Conservation (phyloP, 345 rosid species). For the Cardamine resedifolia region DNA sequence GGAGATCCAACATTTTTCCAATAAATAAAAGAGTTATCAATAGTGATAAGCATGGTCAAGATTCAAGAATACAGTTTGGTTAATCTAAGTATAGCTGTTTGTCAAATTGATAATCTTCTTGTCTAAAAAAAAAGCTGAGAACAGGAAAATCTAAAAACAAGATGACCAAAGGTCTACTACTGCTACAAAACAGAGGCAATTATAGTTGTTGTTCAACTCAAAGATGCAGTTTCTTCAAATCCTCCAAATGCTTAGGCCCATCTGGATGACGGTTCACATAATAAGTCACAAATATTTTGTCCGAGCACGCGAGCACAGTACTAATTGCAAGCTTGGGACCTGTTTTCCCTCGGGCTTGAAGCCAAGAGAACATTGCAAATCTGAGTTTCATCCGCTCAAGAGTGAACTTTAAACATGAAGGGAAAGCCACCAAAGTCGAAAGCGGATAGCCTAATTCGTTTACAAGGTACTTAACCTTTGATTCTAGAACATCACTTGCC, state of each 20-base stretch:
- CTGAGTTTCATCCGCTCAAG: conserved; percentile 55
- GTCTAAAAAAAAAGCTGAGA: not conserved
- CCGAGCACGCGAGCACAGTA: conserved; percentile 50
- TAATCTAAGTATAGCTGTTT: too few species aligned
- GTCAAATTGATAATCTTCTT: not conserved
- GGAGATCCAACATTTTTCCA: not conserved
- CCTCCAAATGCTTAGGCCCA: conserved; percentile 59
- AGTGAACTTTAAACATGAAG: conserved; percentile 53
- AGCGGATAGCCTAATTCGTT: conserved; percentile 54
- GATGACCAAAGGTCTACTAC: not conserved
- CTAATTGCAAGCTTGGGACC: conserved; percentile 42
- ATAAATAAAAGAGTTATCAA: too few species aligned
- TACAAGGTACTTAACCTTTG: conserved; percentile 54
- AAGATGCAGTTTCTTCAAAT: conserved; percentile 44
- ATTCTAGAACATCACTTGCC: conserved; percentile 44
- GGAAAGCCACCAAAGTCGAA: conserved; percentile 51
- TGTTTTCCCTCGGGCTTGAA: conserved; percentile 47
- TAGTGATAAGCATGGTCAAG: too few species aligned
- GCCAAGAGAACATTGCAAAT: conserved; percentile 67
- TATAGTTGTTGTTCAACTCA: conserved; percentile 2
- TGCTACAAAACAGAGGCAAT: conserved; percentile 14
- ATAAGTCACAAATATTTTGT: conserved; percentile 37
- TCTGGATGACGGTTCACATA: conserved; percentile 55
- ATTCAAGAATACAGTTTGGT: too few species aligned
- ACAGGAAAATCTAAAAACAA: not conserved